Percentiles rank a stretch among this genome's conserved stretches.
Conservation (phyloP, 352 stramenopile genomes). For the Pythium volutum region DNA sequence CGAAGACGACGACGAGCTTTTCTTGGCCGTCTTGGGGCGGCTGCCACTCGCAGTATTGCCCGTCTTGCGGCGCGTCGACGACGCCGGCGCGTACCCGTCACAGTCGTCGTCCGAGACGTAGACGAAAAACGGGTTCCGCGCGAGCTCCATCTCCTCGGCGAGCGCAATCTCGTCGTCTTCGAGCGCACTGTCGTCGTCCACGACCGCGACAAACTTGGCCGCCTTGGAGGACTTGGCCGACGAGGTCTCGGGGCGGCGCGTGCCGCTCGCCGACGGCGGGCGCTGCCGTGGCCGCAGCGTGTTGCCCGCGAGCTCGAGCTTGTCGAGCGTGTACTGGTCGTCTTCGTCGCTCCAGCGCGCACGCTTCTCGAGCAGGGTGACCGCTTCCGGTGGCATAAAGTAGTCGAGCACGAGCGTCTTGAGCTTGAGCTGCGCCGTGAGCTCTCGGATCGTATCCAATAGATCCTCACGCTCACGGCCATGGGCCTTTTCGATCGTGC, state of each 20-base stretch:
- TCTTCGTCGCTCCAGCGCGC: constrained; percentile 75
- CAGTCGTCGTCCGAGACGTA: constrained; percentile 82
- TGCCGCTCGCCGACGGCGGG: constrained; percentile 63
- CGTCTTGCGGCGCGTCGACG: constrained; percentile 38
- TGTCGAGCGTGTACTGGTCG: constrained; percentile 65
- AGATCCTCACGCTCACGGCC: constrained; percentile 91
- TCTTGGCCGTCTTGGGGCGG: constrained; percentile 62
- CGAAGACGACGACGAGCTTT: constrained; percentile 38
- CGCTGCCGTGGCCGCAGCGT: constrained; percentile 55
- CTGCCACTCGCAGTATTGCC: neutral
- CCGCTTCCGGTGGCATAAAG: constrained; percentile 81
- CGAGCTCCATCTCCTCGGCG: constrained; percentile 64
- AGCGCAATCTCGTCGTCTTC: constrained; percentile 70
- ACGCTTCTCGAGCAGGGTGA: constrained; percentile 52
- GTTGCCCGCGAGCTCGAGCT: constrained; percentile 76
- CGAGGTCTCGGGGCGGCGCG: constrained; percentile 67
- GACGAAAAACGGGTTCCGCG: constrained; percentile 78
- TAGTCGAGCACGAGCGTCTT: constrained; percentile 93
- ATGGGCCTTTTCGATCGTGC: constrained; percentile 94
- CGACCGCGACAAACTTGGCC: constrained; percentile 38
- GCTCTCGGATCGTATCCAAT: constrained; percentile 93
- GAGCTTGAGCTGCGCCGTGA: constrained; percentile 95
- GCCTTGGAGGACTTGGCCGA: constrained; percentile 50
- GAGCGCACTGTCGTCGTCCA: constrained; percentile 21
- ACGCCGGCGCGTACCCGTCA: constrained; percentile 69